Evolutionary conservation across 768 basidiomycete genomes (phyloP), one percentile per base, ranked within the genome.

Genomic region (Trametes meyenii): DNA sequence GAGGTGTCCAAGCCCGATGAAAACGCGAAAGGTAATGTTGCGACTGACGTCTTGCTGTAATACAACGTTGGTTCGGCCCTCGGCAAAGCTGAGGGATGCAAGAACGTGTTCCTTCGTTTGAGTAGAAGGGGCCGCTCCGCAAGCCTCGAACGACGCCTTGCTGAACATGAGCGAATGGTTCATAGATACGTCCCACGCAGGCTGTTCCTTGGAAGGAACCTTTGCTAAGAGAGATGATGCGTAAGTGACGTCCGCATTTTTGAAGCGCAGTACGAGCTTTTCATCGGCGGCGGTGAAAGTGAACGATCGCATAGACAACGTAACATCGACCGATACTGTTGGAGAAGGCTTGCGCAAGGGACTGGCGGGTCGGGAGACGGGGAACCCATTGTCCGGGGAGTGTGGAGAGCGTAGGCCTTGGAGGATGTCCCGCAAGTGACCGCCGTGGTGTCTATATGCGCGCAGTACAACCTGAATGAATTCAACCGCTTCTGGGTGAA

Each of bases 251-350:
- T 71, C 72, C 2, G 77, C 73, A 24, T 83, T 68, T 16, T 81
- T 81, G 56, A 87, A 79, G 54, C 88, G 89, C 56, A 90, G 81
- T 17, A 83, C 76, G 29, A 92, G 76, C 67, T 86, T 90, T 68
- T 88, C 87, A 7, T 89, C 88, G 5, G 83, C 85, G 8, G 88
- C 88, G 56, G 81, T 82, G n/a, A 89, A 67, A 26, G 77, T 78
- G 44, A 88, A 64, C 8, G 70, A 76, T 7, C 73, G 76, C 50
- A 87, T 65, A 38, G 74, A 73, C 6, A 82, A 69, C 5, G 79
- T 71, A 13, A 82, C 44, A 52, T 85, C 79, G 7, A 69, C 40
- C 45, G 75, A 56, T 61, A 74, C 42, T 55, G 62, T 40, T 7
- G 63, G 64, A 17, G 58, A 49, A 26, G 46, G 35, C n/a, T 36